These are phyloP conservation scores for Asterophora parasitica DNA, from an alignment of 768 basidiomycete species.

Conservation along the genomic window DNA sequence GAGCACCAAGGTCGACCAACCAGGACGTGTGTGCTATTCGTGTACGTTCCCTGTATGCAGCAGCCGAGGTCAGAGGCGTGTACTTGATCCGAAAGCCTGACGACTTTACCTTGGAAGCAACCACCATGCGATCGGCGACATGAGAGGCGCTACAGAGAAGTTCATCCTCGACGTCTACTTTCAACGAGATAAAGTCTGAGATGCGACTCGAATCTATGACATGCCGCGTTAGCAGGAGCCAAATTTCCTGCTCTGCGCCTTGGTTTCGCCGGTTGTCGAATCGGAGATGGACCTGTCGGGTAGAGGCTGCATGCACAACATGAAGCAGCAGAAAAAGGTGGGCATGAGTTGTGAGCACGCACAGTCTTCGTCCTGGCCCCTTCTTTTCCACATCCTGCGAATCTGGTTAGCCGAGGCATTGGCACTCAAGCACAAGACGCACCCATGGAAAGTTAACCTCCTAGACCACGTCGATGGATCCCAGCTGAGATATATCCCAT, in stretches of 20 bases:
- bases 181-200: slow-evolving; percentile 67
- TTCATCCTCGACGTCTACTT: slow-evolving; percentile 44
- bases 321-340: background rate
- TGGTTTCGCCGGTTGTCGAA: slow-evolving; percentile 26
- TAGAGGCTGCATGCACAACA: slow-evolving; percentile 25
- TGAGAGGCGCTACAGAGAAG: slow-evolving; percentile 19
- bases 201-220: slow-evolving; percentile 51
- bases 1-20: slow-evolving; percentile 21
- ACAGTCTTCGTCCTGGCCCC: slow-evolving; percentile 24
- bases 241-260: slow-evolving; percentile 49
- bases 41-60: slow-evolving; percentile 48
- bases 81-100: background rate
- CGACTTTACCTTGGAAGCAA: slow-evolving; percentile 34
- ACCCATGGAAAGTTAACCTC: slow-evolving; percentile 64
- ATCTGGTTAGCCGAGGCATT: slow-evolving; percentile 7
- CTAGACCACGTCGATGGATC: slow-evolving; percentile 58
- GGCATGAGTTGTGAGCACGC: background rate
- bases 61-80: background rate
- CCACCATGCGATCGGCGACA: slow-evolving; percentile 23
- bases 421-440: background rate
- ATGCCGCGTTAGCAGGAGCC: slow-evolving; percentile 81
- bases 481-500: slow-evolving; percentile 86
- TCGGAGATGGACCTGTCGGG: slow-evolving; percentile 30
- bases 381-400: slow-evolving; percentile 44
- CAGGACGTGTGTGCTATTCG: slow-evolving; percentile 48